Evolutionary conservation across 495 filamentous ascomycete species (phyloP).

Genomic region (Penicillium manginii): DNA sequence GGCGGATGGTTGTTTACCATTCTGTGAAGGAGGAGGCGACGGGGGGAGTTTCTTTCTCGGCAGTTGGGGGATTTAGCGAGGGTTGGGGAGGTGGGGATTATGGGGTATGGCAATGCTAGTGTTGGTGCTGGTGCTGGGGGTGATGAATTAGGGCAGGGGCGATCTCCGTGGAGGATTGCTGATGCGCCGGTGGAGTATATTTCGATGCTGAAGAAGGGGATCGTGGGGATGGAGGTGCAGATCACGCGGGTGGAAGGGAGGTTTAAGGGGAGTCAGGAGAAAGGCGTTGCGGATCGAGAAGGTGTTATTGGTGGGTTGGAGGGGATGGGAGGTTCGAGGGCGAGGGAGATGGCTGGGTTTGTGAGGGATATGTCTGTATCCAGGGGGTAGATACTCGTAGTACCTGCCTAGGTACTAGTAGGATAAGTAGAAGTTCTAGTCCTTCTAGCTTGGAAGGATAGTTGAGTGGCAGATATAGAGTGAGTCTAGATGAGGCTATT

Average conservation of each 20-base stretch:
- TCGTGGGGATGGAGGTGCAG: slow-evolving; percentile 53
- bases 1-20: slow-evolving; percentile 49
- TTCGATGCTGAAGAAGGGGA: slow-evolving; percentile 48
- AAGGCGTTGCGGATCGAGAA: slow-evolving; percentile 40
- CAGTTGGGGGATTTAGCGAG: slow-evolving; percentile 53
- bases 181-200: slow-evolving; percentile 54
- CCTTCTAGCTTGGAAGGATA: no score
- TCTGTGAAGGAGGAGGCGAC: slow-evolving; percentile 41
- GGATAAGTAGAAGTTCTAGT: no score
- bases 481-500: no score
- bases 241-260: slow-evolving; percentile 52
- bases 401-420: no score
- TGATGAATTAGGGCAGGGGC: slow-evolving; percentile 16
- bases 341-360: slow-evolving; percentile 26
- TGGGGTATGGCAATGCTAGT: slow-evolving; percentile 37
- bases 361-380: slow-evolving; percentile 8
- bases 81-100: slow-evolving; percentile 49
- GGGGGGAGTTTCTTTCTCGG: slow-evolving; percentile 39
- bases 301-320: slow-evolving; percentile 55
- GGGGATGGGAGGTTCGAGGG: slow-evolving; percentile 10
- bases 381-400: slow-evolving; percentile 9
- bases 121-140: background rate
- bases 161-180: slow-evolving; percentile 44
- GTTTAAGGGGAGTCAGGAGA: slow-evolving; percentile 61
- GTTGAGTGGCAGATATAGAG: no score